Conservation (phyloP, 1,139 yeast species). For the Magnusiomyces ingens region DNA sequence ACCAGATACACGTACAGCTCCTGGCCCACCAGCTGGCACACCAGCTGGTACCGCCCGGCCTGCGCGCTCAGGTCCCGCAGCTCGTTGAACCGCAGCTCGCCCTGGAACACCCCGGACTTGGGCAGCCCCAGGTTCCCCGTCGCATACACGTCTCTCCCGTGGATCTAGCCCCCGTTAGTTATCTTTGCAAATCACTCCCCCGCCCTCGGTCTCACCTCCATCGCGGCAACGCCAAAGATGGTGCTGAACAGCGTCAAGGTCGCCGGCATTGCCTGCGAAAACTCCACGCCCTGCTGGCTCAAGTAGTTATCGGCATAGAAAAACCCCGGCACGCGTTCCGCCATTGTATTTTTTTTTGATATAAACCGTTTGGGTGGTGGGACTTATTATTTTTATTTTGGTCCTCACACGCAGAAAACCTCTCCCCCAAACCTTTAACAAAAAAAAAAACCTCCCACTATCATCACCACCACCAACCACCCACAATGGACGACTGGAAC, state of each 20-base stretch:
- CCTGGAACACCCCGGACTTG: background rate
- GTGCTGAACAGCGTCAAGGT: background rate
- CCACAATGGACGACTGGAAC: conserved; percentile 47
- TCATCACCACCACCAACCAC: conserved; percentile 22
- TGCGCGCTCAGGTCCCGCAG: background rate
- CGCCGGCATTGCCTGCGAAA: background rate
- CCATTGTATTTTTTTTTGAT: background rate
- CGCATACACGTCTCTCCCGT: background rate
- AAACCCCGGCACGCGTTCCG: background rate
- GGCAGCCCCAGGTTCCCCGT: background rate
- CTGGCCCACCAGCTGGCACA: background rate
- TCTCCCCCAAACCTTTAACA: background rate
- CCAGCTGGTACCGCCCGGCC: conserved; percentile 1
- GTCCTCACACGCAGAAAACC: too few species aligned
- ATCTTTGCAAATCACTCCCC: background rate
- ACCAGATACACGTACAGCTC: conserved; percentile 2
- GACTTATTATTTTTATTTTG: conserved; percentile 8
- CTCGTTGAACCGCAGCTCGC: background rate
- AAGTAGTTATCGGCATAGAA: conserved; percentile 1
- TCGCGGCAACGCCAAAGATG: conserved; percentile 1
- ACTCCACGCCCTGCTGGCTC: background rate
- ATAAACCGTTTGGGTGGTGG: conserved; percentile 3
- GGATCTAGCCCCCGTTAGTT: background rate
- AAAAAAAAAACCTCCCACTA: conserved; percentile 5
- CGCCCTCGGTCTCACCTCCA: conserved; percentile 1